Evolutionary conservation across 2,329 filamentous ascomycete species (phyloP), one percentile per base, ranked within the genome.

Genomic region (Talaromyces marneffei): DNA sequence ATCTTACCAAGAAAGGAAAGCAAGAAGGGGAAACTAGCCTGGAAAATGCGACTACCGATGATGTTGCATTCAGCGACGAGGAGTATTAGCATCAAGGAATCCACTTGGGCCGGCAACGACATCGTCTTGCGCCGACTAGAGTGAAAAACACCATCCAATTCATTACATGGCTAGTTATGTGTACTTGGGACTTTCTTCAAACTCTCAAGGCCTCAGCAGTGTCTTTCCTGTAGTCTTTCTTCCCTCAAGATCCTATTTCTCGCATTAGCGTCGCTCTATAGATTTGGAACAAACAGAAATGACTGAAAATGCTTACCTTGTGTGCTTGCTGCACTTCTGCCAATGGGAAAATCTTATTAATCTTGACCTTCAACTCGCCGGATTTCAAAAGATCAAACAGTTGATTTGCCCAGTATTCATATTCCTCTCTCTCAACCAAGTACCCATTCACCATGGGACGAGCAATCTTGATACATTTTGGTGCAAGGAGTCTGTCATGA

Each of bases 211-310:
- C 77, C 87, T 87, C 69, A 96, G 74, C 60, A 97, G 73, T 64
- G 95, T 75, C 79, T 96, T 96, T 18, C 92, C 92, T 10, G 86
- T 90, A 1, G 91, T 94, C 80, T 88, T 90, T 68, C 92, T 82
- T 44, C 89, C 84, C 76, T 95, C 89, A 48, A 97, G 81, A 73
- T 96, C 91, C 72, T 82, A 64, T 57, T n/a, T 56, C 23, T 65
- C 50, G 66, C 56, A 50, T 39, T n/a, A 53, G 40, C 48, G 16
- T 31, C 14, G 25, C 27, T 16, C 9, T 9, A 33, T 33, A 52
- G 16, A 7, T 20, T 18, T 9, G 35, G 27, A 40, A 55, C 2
- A 37, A 35, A 39, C 4, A 12, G 4, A 55, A 44, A 37, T 23
- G 37, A 12, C 40, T 14, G 14, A 23, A 44, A 16, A 12, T 35